Evolutionary conservation across 306 rosid species (phyloP).

Genomic region (Cucurbita argyrosperma): DNA sequence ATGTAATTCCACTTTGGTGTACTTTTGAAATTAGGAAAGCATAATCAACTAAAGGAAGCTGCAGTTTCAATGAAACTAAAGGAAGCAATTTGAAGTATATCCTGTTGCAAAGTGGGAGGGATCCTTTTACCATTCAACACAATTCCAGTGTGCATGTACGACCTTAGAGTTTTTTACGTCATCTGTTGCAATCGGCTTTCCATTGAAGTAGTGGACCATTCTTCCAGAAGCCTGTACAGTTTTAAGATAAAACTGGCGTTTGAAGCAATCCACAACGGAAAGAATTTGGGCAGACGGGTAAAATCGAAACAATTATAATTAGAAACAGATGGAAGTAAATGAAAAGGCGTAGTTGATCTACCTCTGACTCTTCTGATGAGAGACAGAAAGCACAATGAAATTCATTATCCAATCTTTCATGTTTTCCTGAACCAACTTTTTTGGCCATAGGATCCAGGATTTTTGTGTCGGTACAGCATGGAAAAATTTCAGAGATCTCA

Average conservation of each 20-base stretch:
- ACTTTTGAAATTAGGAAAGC: not conserved
- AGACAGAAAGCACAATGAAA: constrained; percentile 63
- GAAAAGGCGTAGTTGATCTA: constrained; percentile 8
- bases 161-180: constrained; percentile 38
- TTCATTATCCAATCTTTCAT: constrained; percentile 21
- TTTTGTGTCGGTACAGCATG: not conserved
- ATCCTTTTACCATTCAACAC: constrained; percentile 72
- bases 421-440: constrained; percentile 25
- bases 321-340: not conserved
- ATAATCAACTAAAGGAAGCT: not conserved
- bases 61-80: not conserved
- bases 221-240: constrained; percentile 61
- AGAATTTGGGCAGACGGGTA: not conserved
- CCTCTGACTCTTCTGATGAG: constrained; percentile 77
- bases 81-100: not conserved
- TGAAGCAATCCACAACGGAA: not conserved
- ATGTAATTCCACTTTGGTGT: not conserved
- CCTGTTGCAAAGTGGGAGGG: not conserved
- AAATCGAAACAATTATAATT: not conserved
- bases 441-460: constrained; percentile 14
- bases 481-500: not conserved
- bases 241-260: constrained; percentile 3
- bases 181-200: constrained; percentile 44
- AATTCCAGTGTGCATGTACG: constrained; percentile 69
- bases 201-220: constrained; percentile 45